Conservation (phyloP, 139 green algal species). For the Micractinium sp. region DNA sequence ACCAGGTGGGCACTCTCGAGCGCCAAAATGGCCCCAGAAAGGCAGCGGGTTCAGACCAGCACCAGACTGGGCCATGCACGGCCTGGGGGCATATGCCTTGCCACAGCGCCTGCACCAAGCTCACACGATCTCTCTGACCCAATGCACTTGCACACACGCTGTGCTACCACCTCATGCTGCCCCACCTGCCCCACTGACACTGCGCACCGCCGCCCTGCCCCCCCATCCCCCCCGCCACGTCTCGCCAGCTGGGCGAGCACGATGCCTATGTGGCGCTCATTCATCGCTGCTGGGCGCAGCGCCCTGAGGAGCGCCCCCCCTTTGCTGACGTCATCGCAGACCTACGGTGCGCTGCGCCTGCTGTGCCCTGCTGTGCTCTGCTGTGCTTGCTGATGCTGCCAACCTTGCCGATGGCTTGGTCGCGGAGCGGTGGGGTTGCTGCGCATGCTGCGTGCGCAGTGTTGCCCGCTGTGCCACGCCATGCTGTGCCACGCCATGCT, state of each 20-base stretch:
- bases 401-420: too few species aligned
- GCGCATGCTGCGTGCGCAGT: too few species aligned
- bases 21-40: neutral
- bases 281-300: constrained; percentile 7
- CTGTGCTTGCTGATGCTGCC: too few species aligned
- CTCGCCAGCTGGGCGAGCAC: neutral
- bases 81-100: neutral
- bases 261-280: neutral
- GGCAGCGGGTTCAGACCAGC: too few species aligned
- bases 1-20: neutral
- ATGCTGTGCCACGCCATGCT: too few species aligned
- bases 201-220: neutral
- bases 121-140: too few species aligned
- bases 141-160: too few species aligned
- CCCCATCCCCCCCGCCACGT: neutral
- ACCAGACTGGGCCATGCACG: too few species aligned
- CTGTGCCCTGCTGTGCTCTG: too few species aligned
- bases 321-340: constrained; percentile 16
- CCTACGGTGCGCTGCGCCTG: neutral
- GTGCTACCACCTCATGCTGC: neutral
- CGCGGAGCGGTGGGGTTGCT: too few species aligned
- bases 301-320: neutral
- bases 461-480: too few species aligned
- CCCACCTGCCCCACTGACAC: neutral
- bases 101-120: neutral